Base-by-base conservation (phyloP, 2,329 filamentous ascomycete genomes). In the Scedosporium minutisporum region DNA sequence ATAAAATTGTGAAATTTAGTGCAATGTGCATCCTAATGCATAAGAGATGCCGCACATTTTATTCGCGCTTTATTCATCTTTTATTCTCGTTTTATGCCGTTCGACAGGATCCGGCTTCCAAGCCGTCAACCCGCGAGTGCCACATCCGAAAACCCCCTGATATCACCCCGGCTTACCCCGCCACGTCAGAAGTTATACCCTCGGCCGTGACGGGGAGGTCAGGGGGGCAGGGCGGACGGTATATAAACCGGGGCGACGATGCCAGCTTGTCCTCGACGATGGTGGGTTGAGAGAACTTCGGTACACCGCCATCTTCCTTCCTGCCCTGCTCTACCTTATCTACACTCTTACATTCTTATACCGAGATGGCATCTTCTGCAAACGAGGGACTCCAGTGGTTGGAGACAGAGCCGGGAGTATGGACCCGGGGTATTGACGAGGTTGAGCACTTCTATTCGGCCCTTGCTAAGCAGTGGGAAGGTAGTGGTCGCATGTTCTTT, bases 391-490 rank as follows among this genome's bases (percentile, higher is more conserved):
- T 64, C 27, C 25, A 61, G 14, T 75, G 74, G 73, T 66, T 61
- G 0, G 65, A 72, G n/a, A 64, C 59, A 2, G 53, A 53, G 0
- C 66, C 71, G 3, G 69, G 70, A 4, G 33, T 68, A 1, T 77
- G 74, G 73, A 66, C 70, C 6, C 71, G 74, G 5, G 68, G 68
- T n/a, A 67, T 75, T 7, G 76, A 80, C 33, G 77, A 80, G 62
- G 69, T 71, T 0, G 76, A 80, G 61, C 65, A 73, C 16, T 76
- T 75, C 42, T 80, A 80, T 63, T 70, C 74, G 0, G 66, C 72
- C 0, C 64, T 78, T 9, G 69, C 69, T 0, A 72, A 70, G 10
- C 65, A 68, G 0, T 77, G 73, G 46, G 68, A 74, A 25, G 74
- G 69, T 1, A 77, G 69, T 33, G 74, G 74, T 0, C 74, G 75